Conservation (phyloP, 768 basidiomycete species). For the Cystofilobasidium macerans region DNA sequence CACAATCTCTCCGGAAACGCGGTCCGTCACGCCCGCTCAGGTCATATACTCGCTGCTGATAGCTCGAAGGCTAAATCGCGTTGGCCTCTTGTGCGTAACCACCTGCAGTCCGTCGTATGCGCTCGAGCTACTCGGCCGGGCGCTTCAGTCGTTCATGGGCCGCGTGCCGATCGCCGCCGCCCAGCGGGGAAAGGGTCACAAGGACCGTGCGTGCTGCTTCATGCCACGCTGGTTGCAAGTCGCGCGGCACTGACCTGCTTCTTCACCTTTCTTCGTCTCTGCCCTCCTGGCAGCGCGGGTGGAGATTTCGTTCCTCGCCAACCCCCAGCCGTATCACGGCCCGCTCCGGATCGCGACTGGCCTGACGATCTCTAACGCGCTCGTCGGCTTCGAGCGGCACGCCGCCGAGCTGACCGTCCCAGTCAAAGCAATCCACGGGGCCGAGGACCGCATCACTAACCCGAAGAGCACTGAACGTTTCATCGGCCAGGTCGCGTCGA, state of each 20-base stretch:
- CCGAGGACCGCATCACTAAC: constrained; percentile 17
- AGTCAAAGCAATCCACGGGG: constrained; percentile 14
- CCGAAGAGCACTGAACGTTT: constrained; percentile 10
- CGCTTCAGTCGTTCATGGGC: constrained; percentile 12
- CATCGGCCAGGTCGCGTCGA: constrained; percentile 1
- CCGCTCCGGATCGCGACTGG: constrained; percentile 21
- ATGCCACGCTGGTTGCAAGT: too few relatives aligned
- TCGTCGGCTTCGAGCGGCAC: background rate
- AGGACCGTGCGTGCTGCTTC: constrained; percentile 10
- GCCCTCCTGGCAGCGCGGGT: constrained; percentile 9
- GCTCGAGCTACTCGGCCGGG: constrained; percentile 6
- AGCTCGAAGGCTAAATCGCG: too few relatives aligned
- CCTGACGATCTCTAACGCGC: background rate
- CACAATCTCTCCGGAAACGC: background rate
- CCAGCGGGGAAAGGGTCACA: constrained; percentile 18
- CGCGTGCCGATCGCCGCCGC: constrained; percentile 18
- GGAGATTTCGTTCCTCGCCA: constrained; percentile 20
- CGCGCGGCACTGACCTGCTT: too few relatives aligned
- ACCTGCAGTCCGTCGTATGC: constrained; percentile 4
- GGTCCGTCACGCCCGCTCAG: background rate
- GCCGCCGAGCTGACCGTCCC: background rate
- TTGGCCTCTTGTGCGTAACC: too few relatives aligned
- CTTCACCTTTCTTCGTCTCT: background rate
- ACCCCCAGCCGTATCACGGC: constrained; percentile 22
- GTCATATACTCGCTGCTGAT: too few relatives aligned